Base-by-base conservation (phyloP, 257 asterid genomes). In the Forsythia viridissima region DNA sequence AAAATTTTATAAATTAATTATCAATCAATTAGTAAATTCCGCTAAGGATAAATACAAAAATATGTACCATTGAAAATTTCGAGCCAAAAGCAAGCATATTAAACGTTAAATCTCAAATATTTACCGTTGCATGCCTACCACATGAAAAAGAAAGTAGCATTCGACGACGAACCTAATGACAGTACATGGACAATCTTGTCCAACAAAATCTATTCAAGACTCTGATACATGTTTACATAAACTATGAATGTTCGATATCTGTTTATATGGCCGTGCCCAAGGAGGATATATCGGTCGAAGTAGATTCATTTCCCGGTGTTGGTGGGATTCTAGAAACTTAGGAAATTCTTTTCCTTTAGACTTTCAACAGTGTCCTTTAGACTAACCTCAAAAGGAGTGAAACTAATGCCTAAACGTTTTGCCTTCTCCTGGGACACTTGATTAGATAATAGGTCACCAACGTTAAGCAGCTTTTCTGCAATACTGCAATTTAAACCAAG, bases 381-480 rank as follows among this genome's bases (percentile, higher is more conserved):
- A 79, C 84, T 87, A 55, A 79, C 84, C 73, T 90, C 92, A 74
- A 84, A 51, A n/a, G 87, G 80, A 18, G 71, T 85, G 77, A 82
- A 86, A 39, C 37, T 59, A n/a, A 90, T 34, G 37, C 92, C 91
- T 81, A 88, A 73, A 46, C 82, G 41, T 59, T 78, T 82, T 1
- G 87, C 85, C 75, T 76, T 88, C 74, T 88, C 84, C 38, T 48
- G 81, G 0, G 91, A 88, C 21, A 86, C 86, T 52, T 74, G 68
- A 65, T 52, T 72, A 65, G 30, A n/a, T 12, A 12, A 48, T 48
- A 12, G n/a, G 57, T 46, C 15, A 7, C 66, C 7, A 13, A 51
- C 1, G n/a, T 10, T 11, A 44, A 66, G 42, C 42, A 24, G 12
- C 30, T 70, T 75, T 34, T 80, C 79, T 74, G 41, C 52, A 18